These are phyloP conservation scores for Cephalotrichum gorgonifer DNA, from an alignment of 2,329 filamentous ascomycete genomes.

Conservation along the genomic window DNA sequence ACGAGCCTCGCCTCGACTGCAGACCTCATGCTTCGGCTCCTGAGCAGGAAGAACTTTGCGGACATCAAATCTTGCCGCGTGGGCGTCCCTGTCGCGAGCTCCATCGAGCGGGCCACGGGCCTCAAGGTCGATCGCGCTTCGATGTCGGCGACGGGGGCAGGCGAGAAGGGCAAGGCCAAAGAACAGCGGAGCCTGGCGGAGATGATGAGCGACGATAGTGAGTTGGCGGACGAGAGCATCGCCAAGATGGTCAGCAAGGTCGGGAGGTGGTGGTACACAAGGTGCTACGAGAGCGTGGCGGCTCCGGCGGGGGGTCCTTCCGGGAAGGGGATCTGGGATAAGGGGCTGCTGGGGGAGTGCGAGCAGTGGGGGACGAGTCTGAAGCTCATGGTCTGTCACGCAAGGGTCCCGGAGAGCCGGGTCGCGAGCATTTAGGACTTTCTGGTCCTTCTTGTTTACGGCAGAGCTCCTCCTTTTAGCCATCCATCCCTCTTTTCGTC, in stretches of 20 bases:
- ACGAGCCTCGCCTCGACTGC: constrained; percentile 50
- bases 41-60: constrained; percentile 60
- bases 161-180: constrained; percentile 1
- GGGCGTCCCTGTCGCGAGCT: constrained; percentile 60
- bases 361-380: constrained; percentile 79
- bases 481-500: too few relatives aligned
- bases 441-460: constrained; percentile 1
- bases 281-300: constrained; percentile 72
- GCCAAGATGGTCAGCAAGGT: constrained; percentile 87
- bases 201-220: constrained; percentile 61
- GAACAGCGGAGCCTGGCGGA: constrained; percentile 53
- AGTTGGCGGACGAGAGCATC: constrained; percentile 70
- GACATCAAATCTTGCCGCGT: constrained; percentile 68
- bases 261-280: constrained; percentile 91
- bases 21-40: constrained; percentile 52
- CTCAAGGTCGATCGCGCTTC: neutral
- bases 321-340: constrained; percentile 65
- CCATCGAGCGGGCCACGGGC: constrained; percentile 23
- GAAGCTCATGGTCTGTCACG: constrained; percentile 84
- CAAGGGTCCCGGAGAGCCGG: constrained; percentile 57
- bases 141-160: neutral
- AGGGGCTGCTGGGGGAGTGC: constrained; percentile 68
- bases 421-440: constrained; percentile 7
- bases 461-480: too few relatives aligned
- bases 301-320: constrained; percentile 21